Conservation (phyloP, 2,329 filamentous ascomycete genomes). For the Hypoxylon sp. region DNA sequence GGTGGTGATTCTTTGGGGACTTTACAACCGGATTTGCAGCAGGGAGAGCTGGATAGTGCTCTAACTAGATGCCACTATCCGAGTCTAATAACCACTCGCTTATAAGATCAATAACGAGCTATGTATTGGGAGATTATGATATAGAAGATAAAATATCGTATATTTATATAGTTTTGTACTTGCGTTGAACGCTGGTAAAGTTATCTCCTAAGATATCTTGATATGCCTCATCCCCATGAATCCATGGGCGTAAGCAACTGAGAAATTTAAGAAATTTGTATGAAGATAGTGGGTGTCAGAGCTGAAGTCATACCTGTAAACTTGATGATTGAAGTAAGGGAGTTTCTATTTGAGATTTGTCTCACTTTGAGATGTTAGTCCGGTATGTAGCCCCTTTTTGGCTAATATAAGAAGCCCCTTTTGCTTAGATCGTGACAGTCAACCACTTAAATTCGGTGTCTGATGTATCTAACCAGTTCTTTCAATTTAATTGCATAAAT, state of each 20-base stretch:
- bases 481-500: background rate
- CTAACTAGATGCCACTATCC: background rate
- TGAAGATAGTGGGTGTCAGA: too few species aligned
- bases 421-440: background rate
- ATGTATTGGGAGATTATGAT: background rate
- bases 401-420: background rate
- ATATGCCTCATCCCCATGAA: background rate
- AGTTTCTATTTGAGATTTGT: background rate
- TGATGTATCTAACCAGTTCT: background rate
- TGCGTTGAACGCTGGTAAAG: background rate
- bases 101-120: background rate
- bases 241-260: background rate
- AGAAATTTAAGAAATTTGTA: background rate
- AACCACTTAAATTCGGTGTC: background rate
- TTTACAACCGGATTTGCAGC: background rate
- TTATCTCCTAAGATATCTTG: background rate
- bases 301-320: background rate
- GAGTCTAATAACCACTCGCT: background rate
- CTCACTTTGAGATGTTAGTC: background rate
- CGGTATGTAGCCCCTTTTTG: background rate
- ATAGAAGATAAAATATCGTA: background rate
- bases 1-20: background rate
- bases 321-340: background rate
- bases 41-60: background rate
- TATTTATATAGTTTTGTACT: background rate